Conservation (phyloP, 495 filamentous ascomycete species). For the Neurospora intermedia region DNA sequence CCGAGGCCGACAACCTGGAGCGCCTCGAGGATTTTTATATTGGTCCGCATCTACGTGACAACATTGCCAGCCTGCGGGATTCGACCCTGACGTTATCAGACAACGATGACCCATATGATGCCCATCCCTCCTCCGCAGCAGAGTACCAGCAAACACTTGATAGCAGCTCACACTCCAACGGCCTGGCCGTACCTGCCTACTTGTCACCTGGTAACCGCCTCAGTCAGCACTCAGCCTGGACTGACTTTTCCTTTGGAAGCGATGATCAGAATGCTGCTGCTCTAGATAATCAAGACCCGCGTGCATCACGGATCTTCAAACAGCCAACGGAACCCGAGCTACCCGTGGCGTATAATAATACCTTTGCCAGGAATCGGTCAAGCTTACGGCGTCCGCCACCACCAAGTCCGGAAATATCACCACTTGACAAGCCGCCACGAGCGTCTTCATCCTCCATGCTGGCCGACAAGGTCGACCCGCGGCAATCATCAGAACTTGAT, state of each 20-base stretch:
- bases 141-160: slow-evolving; percentile 18
- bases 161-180: slow-evolving; percentile 24
- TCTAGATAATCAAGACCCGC: slow-evolving; percentile 6
- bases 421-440: slow-evolving; percentile 13
- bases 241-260: slow-evolving; percentile 44
- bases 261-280: slow-evolving; percentile 23
- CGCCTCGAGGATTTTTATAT: slow-evolving; percentile 27
- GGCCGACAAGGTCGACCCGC: slow-evolving; percentile 6
- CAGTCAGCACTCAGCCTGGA: slow-evolving; percentile 44
- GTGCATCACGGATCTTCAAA: background rate
- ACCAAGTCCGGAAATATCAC: slow-evolving; percentile 16
- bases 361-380: background rate
- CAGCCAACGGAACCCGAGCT: background rate
- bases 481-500: slow-evolving; percentile 26
- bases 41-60: slow-evolving; percentile 22
- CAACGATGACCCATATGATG: slow-evolving; percentile 16
- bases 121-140: slow-evolving; percentile 8
- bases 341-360: background rate
- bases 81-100: slow-evolving; percentile 24
- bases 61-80: slow-evolving; percentile 21
- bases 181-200: slow-evolving; percentile 31
- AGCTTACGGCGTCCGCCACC: slow-evolving; percentile 11
- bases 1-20: slow-evolving; percentile 12
- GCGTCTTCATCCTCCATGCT: slow-evolving; percentile 14
- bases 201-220: slow-evolving; percentile 35